These are phyloP conservation scores for Cyanidiococcus yangmingshanensis DNA, from an alignment of 23 red algal genomes.

Conservation along the genomic window DNA sequence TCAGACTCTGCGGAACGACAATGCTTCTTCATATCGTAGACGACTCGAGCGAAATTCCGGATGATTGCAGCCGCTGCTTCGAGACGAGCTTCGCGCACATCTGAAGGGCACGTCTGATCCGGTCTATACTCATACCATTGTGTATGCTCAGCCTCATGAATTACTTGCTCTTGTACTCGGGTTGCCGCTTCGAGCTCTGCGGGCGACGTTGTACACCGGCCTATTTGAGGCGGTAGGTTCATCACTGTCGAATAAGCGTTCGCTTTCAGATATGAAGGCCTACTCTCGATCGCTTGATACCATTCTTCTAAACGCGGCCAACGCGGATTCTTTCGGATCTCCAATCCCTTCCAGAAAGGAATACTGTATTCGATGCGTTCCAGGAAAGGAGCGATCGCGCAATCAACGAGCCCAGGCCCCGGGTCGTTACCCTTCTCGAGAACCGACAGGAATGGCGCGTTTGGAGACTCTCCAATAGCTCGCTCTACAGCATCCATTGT, in stretches of 20 bases:
- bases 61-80: slow-evolving; percentile 49
- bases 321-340: slow-evolving; percentile 27
- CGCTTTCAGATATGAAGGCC: slow-evolving; percentile 28
- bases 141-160: not conserved
- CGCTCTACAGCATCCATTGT: slow-evolving; percentile 51
- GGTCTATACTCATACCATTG: not conserved
- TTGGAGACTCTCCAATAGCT: slow-evolving; percentile 28
- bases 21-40: slow-evolving; percentile 30
- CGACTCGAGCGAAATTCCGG: slow-evolving; percentile 35
- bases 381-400: slow-evolving; percentile 36
- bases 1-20: not conserved
- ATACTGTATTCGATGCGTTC: slow-evolving; percentile 46
- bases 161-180: not conserved
- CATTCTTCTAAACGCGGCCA: slow-evolving; percentile 41
- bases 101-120: slow-evolving; percentile 33
- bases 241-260: slow-evolving; percentile 28
- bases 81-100: slow-evolving; percentile 23
- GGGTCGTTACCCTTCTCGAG: slow-evolving; percentile 33
- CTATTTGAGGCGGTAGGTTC: slow-evolving; percentile 75
- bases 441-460: slow-evolving; percentile 38
- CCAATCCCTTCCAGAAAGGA: slow-evolving; percentile 55
- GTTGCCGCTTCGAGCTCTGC: not conserved
- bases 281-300: slow-evolving; percentile 43
- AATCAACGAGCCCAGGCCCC: slow-evolving; percentile 31
- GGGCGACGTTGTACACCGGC: slow-evolving; percentile 28